phyloP scores from a whole-genome alignment of 1,139 yeast species.

The Taphrina deformans region DNA sequence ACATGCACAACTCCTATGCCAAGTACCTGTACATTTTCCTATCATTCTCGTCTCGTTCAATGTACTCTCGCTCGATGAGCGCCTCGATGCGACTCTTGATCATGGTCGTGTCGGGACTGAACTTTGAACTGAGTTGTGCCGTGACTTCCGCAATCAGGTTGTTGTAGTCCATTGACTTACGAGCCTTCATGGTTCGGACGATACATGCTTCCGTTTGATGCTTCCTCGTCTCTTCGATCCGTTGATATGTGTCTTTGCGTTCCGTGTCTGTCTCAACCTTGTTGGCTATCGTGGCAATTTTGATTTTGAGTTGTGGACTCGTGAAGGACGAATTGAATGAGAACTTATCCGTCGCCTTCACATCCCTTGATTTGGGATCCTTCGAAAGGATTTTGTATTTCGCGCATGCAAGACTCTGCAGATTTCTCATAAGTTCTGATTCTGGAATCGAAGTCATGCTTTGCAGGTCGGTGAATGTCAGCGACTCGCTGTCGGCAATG shows the following conservation, averaged over 20 bases:
- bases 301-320: constrained; percentile 69
- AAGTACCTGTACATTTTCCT: constrained; percentile 68
- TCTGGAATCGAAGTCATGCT: constrained; percentile 72
- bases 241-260: constrained; percentile 50
- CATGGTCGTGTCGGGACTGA: constrained; percentile 65
- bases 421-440: constrained; percentile 68
- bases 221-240: constrained; percentile 53
- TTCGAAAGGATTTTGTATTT: constrained; percentile 70
- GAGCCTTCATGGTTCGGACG: constrained; percentile 80
- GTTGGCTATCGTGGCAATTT: constrained; percentile 69
- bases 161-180: constrained; percentile 62
- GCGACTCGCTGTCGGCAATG: constrained; percentile 53
- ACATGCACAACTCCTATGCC: constrained; percentile 48
- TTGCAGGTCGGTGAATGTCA: constrained; percentile 62
- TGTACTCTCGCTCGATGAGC: constrained; percentile 77
- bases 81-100: constrained; percentile 80
- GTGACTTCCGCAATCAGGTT: constrained; percentile 68
- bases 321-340: constrained; percentile 69
- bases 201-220: constrained; percentile 82
- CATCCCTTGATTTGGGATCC: constrained; percentile 66
- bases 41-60: constrained; percentile 68
- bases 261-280: constrained; percentile 49
- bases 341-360: constrained; percentile 64
- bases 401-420: constrained; percentile 85
- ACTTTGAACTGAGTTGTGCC: constrained; percentile 61